Conservation (phyloP, 2,329 filamentous ascomycete species). For the Kalmusia sp. region DNA sequence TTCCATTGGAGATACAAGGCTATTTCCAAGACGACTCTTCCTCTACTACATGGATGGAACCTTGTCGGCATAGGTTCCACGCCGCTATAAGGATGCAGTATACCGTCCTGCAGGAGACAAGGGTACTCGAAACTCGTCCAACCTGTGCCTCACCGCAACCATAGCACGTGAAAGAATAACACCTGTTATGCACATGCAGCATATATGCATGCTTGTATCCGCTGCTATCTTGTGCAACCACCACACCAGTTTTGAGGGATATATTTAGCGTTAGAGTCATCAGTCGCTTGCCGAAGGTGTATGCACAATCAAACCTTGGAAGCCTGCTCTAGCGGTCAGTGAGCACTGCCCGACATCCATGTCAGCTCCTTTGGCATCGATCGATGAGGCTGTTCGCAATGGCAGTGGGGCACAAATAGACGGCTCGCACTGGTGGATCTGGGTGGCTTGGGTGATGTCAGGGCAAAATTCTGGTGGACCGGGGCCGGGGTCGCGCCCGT, state of each 20-base stretch:
- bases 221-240: constrained; percentile 8
- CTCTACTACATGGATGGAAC: too few species aligned
- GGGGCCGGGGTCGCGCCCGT: constrained; percentile 4
- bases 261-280: constrained; percentile 1
- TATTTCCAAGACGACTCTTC: too few species aligned
- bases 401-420: not conserved
- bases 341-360: not conserved
- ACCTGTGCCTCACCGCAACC: not conserved
- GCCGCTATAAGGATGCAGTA: not conserved
- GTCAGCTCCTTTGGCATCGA: not conserved
- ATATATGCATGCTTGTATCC: constrained; percentile 6
- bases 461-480: constrained; percentile 13
- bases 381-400: constrained; percentile 8
- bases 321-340: constrained; percentile 1
- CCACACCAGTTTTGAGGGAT: constrained; percentile 2
- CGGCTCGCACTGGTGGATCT: constrained; percentile 2
- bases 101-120: not conserved
- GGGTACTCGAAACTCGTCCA: not conserved
- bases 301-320: not conserved
- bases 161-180: constrained; percentile 5
- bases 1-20: too few species aligned
- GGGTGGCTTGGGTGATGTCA: constrained; percentile 21
- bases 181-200: not conserved
- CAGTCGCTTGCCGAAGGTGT: not conserved
- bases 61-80: too few species aligned